Evolutionary conservation across 1,284 basidiomycete genomes (phyloP).

Genomic region (Calocybe gambosa): DNA sequence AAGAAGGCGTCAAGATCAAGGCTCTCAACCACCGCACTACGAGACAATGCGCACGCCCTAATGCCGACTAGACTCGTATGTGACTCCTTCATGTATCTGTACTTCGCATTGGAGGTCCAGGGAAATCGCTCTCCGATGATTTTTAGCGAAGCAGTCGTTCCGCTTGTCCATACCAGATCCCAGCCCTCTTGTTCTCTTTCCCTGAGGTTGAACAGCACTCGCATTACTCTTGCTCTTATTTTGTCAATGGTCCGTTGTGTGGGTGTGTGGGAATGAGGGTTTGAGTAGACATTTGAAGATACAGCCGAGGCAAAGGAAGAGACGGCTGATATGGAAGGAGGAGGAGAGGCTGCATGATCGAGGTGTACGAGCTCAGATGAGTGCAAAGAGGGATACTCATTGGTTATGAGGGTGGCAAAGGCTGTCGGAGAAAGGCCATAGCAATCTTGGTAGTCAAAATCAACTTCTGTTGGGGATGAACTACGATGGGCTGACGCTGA

Average conservation of each 20-base stretch:
- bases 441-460: background rate
- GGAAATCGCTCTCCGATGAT: conserved; percentile 12
- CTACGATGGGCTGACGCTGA: no score
- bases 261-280: conserved; percentile 13
- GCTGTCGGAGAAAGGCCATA: conserved; percentile 11
- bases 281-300: conserved; percentile 8
- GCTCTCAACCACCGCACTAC: conserved; percentile 11
- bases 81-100: conserved; percentile 13
- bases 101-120: conserved; percentile 7
- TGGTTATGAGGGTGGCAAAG: conserved; percentile 8
- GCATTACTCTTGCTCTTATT: conserved; percentile 12
- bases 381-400: conserved; percentile 13
- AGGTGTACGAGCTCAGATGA: conserved; percentile 13
- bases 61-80: conserved; percentile 15
- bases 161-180: conserved; percentile 16
- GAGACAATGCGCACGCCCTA: conserved; percentile 12
- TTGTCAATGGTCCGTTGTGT: conserved; percentile 9
- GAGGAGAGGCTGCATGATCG: conserved; percentile 15
- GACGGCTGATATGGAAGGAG: conserved; percentile 13
- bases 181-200: conserved; percentile 11
- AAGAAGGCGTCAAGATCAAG: conserved; percentile 12
- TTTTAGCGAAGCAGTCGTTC: conserved; percentile 11
- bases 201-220: conserved; percentile 8
- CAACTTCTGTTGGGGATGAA: no score
- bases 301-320: conserved; percentile 7